Base-by-base conservation (phyloP, 2,329 filamentous ascomycete genomes). In the Aspergillus terreus region DNA sequence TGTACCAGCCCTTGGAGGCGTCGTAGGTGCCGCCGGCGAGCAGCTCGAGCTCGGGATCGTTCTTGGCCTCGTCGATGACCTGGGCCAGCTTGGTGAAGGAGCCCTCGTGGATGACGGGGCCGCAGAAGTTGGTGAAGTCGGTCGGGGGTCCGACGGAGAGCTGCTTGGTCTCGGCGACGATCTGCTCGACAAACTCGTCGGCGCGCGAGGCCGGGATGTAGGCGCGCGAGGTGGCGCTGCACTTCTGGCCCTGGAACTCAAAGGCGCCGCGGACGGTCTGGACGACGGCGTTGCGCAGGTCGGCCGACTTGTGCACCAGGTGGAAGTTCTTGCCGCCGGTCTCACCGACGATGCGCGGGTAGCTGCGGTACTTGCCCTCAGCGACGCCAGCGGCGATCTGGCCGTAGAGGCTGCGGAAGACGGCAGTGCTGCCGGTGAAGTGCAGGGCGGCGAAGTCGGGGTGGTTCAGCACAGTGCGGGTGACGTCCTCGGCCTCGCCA, bases 241-340 rank as follows among this genome's bases (percentile, higher is more conserved):
- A 95, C 74, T 95, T 95, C 72, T 95, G 90, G 46, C 90, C 90
- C 70, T 94, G 89, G 77, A 85, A 95, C 71, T 95, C 91, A 65
- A 95, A 95, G 2, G 90, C 90, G 44, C 88, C 90, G 50, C 91
- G 88, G 30, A 95, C 82, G 4, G 89, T 94, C 71, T 95, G 87
- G 58, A 88, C 79, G 32, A 82, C 89, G 10, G 90, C 90, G 65
- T 92, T 94, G 54, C 83, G 76, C 46, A 94, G 74, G 61, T 95
- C 87, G 36, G 90, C 90, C 3, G 84, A 85, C 43, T 79, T 76
- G 76, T 95, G 90, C 30, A 95, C 73, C 47, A 95, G 74, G 71
- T 95, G 90, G 79, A 92, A 95, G 79, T 95, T 95, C 83, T 95
- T 95, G 69, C 90, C 90, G 54, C 90, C 90, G 25, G 90, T 95